phyloP scores from a whole-genome alignment of 2,329 filamentous ascomycete species.

The Epichloe uncinata region DNA sequence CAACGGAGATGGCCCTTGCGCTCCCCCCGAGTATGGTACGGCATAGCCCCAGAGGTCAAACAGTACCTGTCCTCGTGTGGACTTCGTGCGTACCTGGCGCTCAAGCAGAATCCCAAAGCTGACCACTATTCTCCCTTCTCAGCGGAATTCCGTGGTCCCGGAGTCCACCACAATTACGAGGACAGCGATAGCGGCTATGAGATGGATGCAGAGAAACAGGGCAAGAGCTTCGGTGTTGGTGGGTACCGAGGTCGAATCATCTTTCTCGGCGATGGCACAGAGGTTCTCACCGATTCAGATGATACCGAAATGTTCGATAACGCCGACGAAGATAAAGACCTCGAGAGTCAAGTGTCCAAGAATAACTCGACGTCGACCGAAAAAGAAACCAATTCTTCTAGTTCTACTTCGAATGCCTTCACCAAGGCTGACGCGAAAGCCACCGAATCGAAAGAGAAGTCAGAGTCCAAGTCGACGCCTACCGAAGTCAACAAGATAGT shows the following conservation, averaged over 20 bases:
- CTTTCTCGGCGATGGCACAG: conserved; percentile 87
- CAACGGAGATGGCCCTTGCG: conserved; percentile 93
- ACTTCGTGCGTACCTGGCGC: conserved; percentile 7
- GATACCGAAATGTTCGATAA: conserved; percentile 93
- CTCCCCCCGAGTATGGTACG: conserved; percentile 99
- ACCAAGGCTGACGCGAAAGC: conserved; percentile 9
- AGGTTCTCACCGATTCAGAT: conserved; percentile 77
- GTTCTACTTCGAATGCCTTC: conserved; percentile 6
- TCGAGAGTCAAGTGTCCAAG: conserved; percentile 72
- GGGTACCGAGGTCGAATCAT: conserved; percentile 80
- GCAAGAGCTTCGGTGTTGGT: conserved; percentile 49
- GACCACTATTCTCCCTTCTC: conserved; percentile 13
- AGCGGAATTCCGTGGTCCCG: conserved; percentile 79
- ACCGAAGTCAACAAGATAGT: not conserved
- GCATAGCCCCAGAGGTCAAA: conserved; percentile 25
- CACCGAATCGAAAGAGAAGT: conserved; percentile 7
- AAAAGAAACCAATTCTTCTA: conserved; percentile 5
- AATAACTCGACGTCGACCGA: conserved; percentile 17
- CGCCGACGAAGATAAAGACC: conserved; percentile 70
- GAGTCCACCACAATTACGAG: conserved; percentile 71
- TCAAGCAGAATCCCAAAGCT: conserved; percentile 10
- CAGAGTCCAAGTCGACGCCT: conserved; percentile 7
- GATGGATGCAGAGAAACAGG: conserved; percentile 54
- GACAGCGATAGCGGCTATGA: conserved; percentile 69
- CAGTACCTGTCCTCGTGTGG: conserved; percentile 3